These are phyloP conservation scores for Extremus antarcticus DNA, from an alignment of 495 filamentous ascomycete genomes.

Conservation along the genomic window DNA sequence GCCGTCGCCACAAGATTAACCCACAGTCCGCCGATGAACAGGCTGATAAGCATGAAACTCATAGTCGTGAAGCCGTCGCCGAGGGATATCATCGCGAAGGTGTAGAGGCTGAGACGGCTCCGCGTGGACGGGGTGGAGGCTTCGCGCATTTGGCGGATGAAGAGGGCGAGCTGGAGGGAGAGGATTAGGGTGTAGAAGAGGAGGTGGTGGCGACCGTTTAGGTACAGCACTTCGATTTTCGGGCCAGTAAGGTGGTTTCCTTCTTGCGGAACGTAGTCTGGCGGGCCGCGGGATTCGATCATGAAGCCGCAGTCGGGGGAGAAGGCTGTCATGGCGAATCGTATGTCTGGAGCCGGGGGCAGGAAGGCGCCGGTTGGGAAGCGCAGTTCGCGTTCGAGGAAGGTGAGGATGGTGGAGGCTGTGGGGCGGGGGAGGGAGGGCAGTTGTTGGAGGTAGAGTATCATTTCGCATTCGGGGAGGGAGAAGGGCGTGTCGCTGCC, in stretches of 20 bases:
- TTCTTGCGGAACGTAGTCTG: slow-evolving; percentile 53
- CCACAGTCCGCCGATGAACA: slow-evolving; percentile 53
- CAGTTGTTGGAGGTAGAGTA: slow-evolving; percentile 80
- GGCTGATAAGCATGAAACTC: slow-evolving; percentile 51
- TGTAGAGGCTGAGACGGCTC: slow-evolving; percentile 83
- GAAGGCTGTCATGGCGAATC: slow-evolving; percentile 77
- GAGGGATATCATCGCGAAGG: slow-evolving; percentile 71
- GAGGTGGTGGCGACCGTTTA: slow-evolving; percentile 54
- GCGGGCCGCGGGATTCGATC: slow-evolving; percentile 77
- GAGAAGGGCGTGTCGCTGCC: slow-evolving; percentile 43
- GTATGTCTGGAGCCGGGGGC: slow-evolving; percentile 53
- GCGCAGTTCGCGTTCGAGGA: slow-evolving; percentile 77
- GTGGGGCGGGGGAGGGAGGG: slow-evolving; percentile 21
- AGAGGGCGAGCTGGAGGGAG: slow-evolving; percentile 59
- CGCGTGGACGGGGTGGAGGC: slow-evolving; percentile 88
- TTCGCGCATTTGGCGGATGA: slow-evolving; percentile 80
- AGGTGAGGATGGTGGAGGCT: slow-evolving; percentile 19
- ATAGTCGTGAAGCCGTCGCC: slow-evolving; percentile 64
- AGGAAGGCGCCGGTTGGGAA: slow-evolving; percentile 73
- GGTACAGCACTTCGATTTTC: slow-evolving; percentile 66
- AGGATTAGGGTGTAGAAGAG: slow-evolving; percentile 54
- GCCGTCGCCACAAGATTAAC: slow-evolving; percentile 55
- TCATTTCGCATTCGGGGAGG: slow-evolving; percentile 72
- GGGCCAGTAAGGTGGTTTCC: slow-evolving; percentile 59
- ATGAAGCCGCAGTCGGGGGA: slow-evolving; percentile 91